Conservation (phyloP, 2,329 filamentous ascomycete genomes). For the Trichoderma afroharzianum region DNA sequence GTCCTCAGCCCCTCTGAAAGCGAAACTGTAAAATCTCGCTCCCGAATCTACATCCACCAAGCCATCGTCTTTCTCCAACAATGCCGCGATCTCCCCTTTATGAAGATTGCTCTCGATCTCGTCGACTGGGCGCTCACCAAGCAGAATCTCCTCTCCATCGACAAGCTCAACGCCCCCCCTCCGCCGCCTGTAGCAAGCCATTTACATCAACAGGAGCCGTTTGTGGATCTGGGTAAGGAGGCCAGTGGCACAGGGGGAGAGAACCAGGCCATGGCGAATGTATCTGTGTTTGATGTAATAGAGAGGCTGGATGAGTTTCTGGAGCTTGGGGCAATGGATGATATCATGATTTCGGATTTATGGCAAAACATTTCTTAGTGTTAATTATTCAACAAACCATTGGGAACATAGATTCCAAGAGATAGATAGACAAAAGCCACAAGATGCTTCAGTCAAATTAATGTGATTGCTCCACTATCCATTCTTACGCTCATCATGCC, state of each 20-base stretch:
- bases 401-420: neutral
- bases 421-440: neutral
- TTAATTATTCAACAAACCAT: neutral
- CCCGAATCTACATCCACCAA: neutral
- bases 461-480: neutral
- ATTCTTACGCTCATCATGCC: neutral
- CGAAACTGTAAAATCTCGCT: neutral
- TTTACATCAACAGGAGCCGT: neutral
- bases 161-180: neutral
- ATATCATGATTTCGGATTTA: neutral
- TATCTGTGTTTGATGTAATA: neutral
- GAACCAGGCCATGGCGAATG: neutral
- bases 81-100: neutral
- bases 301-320: neutral
- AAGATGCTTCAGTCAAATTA: neutral
- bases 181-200: neutral
- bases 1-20: neutral
- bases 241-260: neutral
- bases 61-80: neutral
- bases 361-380: neutral
- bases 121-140: neutral
- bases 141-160: neutral
- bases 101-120: neutral
- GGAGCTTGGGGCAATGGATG: neutral
- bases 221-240: neutral